These are phyloP conservation scores for Biscutella auriculata DNA, from an alignment of 441 rosid species.

Conservation along the genomic window DNA sequence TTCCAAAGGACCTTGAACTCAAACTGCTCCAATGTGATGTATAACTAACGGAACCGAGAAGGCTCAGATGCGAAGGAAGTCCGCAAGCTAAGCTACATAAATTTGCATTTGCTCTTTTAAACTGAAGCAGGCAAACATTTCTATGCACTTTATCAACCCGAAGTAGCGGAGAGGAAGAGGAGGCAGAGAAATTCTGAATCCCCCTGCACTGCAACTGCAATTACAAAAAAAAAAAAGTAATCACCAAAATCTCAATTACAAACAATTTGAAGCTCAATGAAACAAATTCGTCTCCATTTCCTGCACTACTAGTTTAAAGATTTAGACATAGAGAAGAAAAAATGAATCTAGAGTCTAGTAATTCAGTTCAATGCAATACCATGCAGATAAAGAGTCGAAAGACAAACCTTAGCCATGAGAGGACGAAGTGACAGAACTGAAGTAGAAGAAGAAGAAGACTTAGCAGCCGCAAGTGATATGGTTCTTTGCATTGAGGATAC, in stretches of 20 bases:
- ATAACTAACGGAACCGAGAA: slow-evolving; percentile 15
- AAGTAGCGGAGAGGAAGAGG: slow-evolving; percentile 19
- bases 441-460: slow-evolving; percentile 11
- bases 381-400: neutral
- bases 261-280: neutral
- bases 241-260: neutral
- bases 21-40: slow-evolving; percentile 10
- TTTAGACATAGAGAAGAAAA: neutral
- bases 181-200: slow-evolving; percentile 21
- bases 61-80: slow-evolving; percentile 16
- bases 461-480: slow-evolving; percentile 18
- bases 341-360: neutral
- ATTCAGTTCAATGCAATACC: neutral
- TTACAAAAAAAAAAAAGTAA: neutral
- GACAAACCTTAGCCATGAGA: slow-evolving; percentile 40
- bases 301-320: neutral
- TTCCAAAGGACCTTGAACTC: slow-evolving; percentile 17
- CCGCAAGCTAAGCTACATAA: slow-evolving; percentile 13
- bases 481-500: slow-evolving; percentile 24
- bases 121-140: slow-evolving; percentile 26
- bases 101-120: slow-evolving; percentile 18
- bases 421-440: slow-evolving; percentile 26
- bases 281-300: neutral
- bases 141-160: slow-evolving; percentile 12
- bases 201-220: slow-evolving; percentile 40